phyloP scores from a whole-genome alignment of 2,329 filamentous ascomycete species.

The Fusarium sp. region DNA sequence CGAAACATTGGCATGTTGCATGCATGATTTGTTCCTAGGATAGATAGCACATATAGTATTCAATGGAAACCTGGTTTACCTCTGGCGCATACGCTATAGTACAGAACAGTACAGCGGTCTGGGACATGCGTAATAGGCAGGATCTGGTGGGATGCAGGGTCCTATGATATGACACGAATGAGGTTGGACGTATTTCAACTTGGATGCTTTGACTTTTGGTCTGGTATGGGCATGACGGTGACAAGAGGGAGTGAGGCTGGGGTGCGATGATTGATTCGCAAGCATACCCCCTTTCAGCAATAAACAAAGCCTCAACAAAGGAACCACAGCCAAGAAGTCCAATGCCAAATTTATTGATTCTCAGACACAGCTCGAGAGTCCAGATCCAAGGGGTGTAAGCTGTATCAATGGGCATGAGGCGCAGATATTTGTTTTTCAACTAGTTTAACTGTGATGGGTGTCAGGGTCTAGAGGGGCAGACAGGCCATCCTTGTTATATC shows the following conservation, averaged over 20 bases:
- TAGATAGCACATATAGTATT: neutral
- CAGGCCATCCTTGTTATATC: neutral
- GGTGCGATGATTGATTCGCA: conserved; percentile 12
- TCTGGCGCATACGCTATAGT: neutral
- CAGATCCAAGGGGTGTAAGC: neutral
- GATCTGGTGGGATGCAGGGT: conserved; percentile 3
- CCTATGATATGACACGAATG: neutral
- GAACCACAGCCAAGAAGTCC: neutral
- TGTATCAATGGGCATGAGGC: neutral
- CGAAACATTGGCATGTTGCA: neutral
- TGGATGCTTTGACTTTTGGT: neutral
- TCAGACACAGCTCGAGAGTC: neutral
- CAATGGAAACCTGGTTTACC: neutral
- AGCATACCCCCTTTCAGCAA: conserved; percentile 14
- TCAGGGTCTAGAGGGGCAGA: neutral
- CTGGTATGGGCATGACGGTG: neutral
- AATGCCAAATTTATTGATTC: neutral
- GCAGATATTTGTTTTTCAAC: neutral
- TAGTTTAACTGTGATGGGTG: neutral
- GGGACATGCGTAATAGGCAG: neutral
- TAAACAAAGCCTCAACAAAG: neutral
- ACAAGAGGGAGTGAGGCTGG: neutral
- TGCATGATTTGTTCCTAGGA: conserved; percentile 2
- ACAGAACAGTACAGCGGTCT: neutral
- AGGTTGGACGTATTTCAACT: neutral